Evolutionary conservation across 768 basidiomycete genomes (phyloP), one percentile per base, ranked within the genome.

Genomic region (Tricholoma sp.): DNA sequence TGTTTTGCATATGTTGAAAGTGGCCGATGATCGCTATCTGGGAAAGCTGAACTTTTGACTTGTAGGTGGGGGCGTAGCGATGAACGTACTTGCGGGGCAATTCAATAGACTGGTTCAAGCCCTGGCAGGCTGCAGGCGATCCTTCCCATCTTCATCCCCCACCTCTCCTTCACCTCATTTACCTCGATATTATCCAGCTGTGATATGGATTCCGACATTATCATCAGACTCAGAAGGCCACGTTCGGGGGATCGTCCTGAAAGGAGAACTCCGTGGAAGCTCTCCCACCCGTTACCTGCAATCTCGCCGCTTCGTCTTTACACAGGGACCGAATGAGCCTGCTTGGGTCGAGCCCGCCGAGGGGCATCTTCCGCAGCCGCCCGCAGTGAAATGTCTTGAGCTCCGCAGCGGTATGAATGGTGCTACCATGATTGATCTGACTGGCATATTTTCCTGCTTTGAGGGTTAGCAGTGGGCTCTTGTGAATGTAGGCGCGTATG

Each of bases 271-370:
- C 66, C 85, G 83, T 45, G 84, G 81, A 41, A 83, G 78, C 73
- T 83, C 86, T 1, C 74, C 77, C 34, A 92, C 85, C 52, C 92
- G 76, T 57, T 70, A 74, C 61, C 84, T 79, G 55, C 98, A 82
- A 72, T 98, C 93, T 12, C 78, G 98, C 96, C 16, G 67, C 75
- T 72, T 92, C 88, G 66, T 91, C 84, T 64, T 82, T 83, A 68
- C 88, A 87, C 62, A 98, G 67, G 68, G 98, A 98, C 10, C 95
- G 95, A 58, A 98, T 81, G 7, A 99, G 76, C 97, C 98, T 98
- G 64, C 94, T 97, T 21, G 96, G 97, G 69, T 98, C 97, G 55
- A 99, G 74, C 27, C 88, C 89, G 39, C 84, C 83, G 34, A 98
- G 72, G 0, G 88, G 88, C 91, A 98, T 96, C 83, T 96, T 98